Percentiles rank a stretch among this genome's conserved stretches.
These are phyloP conservation scores for Candida caryicola DNA, from an alignment of 805 yeast species.

Conservation along the genomic window DNA sequence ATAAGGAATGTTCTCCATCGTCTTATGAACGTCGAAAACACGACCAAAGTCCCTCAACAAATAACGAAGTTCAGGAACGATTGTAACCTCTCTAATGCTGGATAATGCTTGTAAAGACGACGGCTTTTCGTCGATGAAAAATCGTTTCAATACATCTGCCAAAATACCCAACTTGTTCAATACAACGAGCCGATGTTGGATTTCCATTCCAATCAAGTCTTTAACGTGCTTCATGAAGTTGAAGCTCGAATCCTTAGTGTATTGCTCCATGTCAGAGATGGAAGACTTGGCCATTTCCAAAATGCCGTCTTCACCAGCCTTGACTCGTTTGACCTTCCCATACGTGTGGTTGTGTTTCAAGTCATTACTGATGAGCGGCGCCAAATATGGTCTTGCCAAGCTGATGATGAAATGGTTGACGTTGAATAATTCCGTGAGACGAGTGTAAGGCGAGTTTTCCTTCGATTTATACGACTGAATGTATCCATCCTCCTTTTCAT, in stretches of 20 bases:
- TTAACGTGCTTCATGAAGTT: constrained; percentile 38
- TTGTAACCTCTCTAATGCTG: constrained; percentile 69
- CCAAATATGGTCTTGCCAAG: constrained; percentile 88
- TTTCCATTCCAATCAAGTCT: constrained; percentile 67
- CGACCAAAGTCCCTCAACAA: constrained; percentile 68
- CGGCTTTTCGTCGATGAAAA: constrained; percentile 81
- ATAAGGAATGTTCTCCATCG: constrained; percentile 71
- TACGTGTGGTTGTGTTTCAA: constrained; percentile 60
- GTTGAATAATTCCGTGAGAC: constrained; percentile 88
- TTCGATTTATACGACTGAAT: constrained; percentile 22
- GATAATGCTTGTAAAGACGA: constrained; percentile 66
- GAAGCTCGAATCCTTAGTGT: constrained; percentile 32
- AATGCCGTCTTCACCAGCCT: not conserved
- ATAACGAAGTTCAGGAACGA: constrained; percentile 82
- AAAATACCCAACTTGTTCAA: constrained; percentile 76
- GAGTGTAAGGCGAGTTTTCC: constrained; percentile 65
- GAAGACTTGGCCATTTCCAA: constrained; percentile 29
- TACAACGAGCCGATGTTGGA: constrained; percentile 79
- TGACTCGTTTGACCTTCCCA: constrained; percentile 21
- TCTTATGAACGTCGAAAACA: constrained; percentile 72
- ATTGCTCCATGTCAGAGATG: constrained; percentile 29
- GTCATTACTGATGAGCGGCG: constrained; percentile 83
- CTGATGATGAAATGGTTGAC: constrained; percentile 92
- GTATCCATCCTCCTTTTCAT: constrained; percentile 6
- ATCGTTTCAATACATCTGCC: constrained; percentile 64